Conservation (phyloP, 2,329 filamentous ascomycete genomes). For the Phyllosticta citriasiana region DNA sequence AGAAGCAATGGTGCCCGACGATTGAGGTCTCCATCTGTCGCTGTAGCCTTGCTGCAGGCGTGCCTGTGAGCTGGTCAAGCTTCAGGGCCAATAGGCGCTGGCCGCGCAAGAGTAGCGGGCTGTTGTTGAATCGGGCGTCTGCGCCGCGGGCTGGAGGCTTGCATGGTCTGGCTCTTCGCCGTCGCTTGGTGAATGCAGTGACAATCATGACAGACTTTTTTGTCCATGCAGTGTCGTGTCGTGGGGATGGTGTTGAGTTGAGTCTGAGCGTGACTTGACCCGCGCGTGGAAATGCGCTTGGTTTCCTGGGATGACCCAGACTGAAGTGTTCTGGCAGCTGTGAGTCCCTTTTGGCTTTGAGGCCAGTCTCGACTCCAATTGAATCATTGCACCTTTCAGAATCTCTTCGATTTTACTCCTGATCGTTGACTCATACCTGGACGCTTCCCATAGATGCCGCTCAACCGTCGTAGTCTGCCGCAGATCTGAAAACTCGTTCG, state of each 20-base stretch:
- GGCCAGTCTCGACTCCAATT: not conserved
- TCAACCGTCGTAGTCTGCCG: not conserved
- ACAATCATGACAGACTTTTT: not conserved
- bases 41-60: not conserved
- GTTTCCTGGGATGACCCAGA: not conserved
- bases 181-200: not conserved
- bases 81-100: not conserved
- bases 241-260: not conserved
- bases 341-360: not conserved
- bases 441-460: not conserved
- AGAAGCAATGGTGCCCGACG: not conserved
- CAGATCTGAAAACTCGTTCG: not conserved
- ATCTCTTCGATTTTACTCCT: not conserved
- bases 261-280: not conserved
- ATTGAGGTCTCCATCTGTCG: not conserved
- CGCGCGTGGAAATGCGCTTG: not conserved
- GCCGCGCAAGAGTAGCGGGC: not conserved
- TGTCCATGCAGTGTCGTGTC: not conserved
- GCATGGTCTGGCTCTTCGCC: not conserved
- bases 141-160: not conserved
- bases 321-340: not conserved
- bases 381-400: too few species aligned
- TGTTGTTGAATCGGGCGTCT: not conserved
- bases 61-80: not conserved
- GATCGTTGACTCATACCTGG: not conserved